Base-by-base conservation (phyloP, 2,329 filamentous ascomycete genomes). In the Clathrospora elynae region DNA sequence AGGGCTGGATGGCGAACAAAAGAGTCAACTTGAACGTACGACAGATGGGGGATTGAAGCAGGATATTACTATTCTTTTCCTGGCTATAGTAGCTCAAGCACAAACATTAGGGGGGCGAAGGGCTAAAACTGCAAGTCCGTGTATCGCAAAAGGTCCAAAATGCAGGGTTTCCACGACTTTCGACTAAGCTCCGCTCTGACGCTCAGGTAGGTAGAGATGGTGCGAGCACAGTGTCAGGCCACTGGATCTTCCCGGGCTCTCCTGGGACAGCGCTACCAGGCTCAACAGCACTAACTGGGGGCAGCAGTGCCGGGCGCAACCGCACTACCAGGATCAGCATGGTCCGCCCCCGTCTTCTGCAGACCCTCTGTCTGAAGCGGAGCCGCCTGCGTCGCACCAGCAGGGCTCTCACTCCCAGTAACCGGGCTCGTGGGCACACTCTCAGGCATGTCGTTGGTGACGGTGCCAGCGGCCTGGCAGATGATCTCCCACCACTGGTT, bases 1-100 rank as follows among this genome's bases (percentile, higher is more conserved):
- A 77, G 55, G 88, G 88, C 2, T 97, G 92, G 91, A 91, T 97
- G 87, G 75, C 74, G 49, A 83, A 81, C 33, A 96, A 96, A 73
- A 79, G 92, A 50, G 83, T 97, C 59, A 97, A 97, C 67, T 66
- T 97, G 33, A 97, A 97, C 67, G 88, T 96, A 7, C 79, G 92
- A 50, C 92, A 97, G 71, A 95, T 96, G 86, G 81, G 75, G 62
- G 80, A 83, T 45, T 58, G 19, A 56, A 11, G 11, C 16, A 16
- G 16, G 22, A 14, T 22, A 33, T 20, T n/a, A 10, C n/a, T n/a
- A n/a, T n/a, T n/a, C n/a, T n/a, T n/a, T n/a, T n/a, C n/a, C n/a
- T n/a, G n/a, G n/a, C n/a, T n/a, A n/a, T n/a, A n/a, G n/a, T n/a
- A n/a, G n/a, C n/a, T n/a, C n/a, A n/a, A 35, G 12, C 8, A 23